Evolutionary conservation across 2,329 filamentous ascomycete species (phyloP), one percentile per base, ranked within the genome.

Genomic region (Aureobasidium sp.): DNA sequence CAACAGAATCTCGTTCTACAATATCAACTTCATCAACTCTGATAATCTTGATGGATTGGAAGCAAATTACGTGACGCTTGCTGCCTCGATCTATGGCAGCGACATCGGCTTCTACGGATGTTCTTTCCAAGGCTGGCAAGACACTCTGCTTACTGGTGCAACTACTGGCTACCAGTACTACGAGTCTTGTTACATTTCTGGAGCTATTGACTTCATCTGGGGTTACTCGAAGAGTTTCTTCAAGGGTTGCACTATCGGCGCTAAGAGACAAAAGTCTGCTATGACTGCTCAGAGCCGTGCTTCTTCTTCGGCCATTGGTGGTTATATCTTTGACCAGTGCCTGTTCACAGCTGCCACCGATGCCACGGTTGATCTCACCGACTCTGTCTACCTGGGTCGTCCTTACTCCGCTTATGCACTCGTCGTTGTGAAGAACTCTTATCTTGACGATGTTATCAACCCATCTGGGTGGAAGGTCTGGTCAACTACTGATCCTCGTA

Each of bases 181-280:
- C 53, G 68, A 69, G 8, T 67, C 65, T 30, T 69, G 69, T 47
- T 74, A 75, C 62, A 72, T 76, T 30, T 71, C 72, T 53, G 75
- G 74, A 6, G 75, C 74, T 11, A 72, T 76, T 42, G 75, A 79
- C 55, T 77, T 78, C 70, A 78, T 75, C 16, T 74, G 74, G 69
- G 77, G 77, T 9, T 71, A 73, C 36, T 76, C 75, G 3, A 71
- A 76, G 0, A 77, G 70, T 11, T 79, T 79, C 63, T 79, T 80
- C 69, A 71, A 67, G 30, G 71, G 69, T 50, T 73, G 72, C 21
- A 73, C 71, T 5, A 75, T 75, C 21, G 69, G 71, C 2, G 70
- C 73, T 0, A 75, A 74, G 59, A 66, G 68, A 44, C 68, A 66
- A 7, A 68, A 71, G 54, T 73, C 68, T 49, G 69, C 69, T n/a